Conservation (phyloP, 768 basidiomycete genomes). For the Leucosporidium yakuticum region DNA sequence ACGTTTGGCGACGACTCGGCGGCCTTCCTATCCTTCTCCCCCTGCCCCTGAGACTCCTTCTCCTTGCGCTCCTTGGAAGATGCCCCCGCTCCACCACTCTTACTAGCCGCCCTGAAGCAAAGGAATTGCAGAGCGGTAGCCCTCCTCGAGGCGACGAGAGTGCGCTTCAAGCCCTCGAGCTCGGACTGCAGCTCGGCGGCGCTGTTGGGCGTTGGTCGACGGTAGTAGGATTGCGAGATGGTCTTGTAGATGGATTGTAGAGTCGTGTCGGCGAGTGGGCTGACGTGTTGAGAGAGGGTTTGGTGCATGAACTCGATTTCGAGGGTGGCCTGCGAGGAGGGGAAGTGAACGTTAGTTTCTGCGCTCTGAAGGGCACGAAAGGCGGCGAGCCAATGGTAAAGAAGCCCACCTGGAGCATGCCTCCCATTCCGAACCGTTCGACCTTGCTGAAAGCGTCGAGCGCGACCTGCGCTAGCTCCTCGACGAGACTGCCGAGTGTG, state of each 20-base stretch:
- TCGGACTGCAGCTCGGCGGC: slow-evolving; percentile 79
- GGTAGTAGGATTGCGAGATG: slow-evolving; percentile 86
- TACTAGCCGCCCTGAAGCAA: slow-evolving; percentile 47
- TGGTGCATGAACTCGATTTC: slow-evolving; percentile 99
- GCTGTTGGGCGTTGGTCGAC: slow-evolving; percentile 57
- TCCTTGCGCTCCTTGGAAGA: neutral
- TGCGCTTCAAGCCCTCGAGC: slow-evolving; percentile 86
- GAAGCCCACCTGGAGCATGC: slow-evolving; percentile 80
- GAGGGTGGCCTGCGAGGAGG: slow-evolving; percentile 69
- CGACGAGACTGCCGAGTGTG: slow-evolving; percentile 71
- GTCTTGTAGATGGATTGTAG: slow-evolving; percentile 88
- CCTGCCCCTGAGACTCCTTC: neutral
- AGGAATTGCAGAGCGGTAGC: slow-evolving; percentile 92
- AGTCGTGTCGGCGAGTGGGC: slow-evolving; percentile 68
- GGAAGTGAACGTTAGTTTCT: neutral
- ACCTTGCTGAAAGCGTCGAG: slow-evolving; percentile 80
- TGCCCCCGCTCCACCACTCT: neutral
- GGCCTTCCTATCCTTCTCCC: neutral
- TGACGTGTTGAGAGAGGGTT: slow-evolving; percentile 81
- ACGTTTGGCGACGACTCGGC: neutral
- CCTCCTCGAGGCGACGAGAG: slow-evolving; percentile 74
- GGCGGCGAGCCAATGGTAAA: neutral
- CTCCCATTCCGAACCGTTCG: slow-evolving; percentile 91
- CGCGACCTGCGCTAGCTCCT: slow-evolving; percentile 75
- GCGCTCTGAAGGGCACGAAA: neutral